These are phyloP conservation scores for Scheffersomyces parashehatae DNA, from an alignment of 1,139 yeast genomes.

Conservation along the genomic window DNA sequence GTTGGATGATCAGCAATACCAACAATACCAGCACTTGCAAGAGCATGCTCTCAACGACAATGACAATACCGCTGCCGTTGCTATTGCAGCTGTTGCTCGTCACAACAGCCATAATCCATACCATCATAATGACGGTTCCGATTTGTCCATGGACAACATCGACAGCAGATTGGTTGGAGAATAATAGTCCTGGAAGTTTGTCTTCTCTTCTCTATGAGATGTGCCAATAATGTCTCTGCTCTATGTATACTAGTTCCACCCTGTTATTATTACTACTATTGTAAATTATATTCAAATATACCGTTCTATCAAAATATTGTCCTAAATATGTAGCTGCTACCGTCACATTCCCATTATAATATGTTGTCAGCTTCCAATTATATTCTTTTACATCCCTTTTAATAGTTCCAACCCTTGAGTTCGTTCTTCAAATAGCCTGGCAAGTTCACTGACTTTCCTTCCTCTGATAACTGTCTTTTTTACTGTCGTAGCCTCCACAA, in stretches of 20 bases:
- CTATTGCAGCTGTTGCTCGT: slow-evolving; percentile 45
- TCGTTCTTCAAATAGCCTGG: slow-evolving; percentile 58
- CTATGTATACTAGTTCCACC: slow-evolving; percentile 1
- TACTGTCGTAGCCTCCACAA: slow-evolving; percentile 6
- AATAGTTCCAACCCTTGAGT: slow-evolving; percentile 52
- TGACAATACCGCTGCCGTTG: slow-evolving; percentile 39
- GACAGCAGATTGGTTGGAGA: slow-evolving; percentile 51
- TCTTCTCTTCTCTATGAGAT: no score
- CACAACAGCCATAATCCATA: slow-evolving; percentile 19
- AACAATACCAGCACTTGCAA: slow-evolving; percentile 35
- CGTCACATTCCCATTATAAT: no score
- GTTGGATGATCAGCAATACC: slow-evolving; percentile 31
- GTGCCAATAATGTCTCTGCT: no score
- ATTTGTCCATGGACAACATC: slow-evolving; percentile 49
- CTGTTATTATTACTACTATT: slow-evolving; percentile 4
- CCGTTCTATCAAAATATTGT: no score
- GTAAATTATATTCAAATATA: no score
- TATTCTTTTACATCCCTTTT: slow-evolving; percentile 27
- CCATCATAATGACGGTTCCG: slow-evolving; percentile 30
- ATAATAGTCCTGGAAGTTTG: slow-evolving; percentile 10
- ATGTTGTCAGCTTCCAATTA: no score
- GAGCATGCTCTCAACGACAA: slow-evolving; percentile 25
- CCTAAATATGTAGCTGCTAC: no score
- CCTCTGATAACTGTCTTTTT: slow-evolving; percentile 54
- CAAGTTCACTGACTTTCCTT: slow-evolving; percentile 55